Evolutionary conservation across 2,329 filamentous ascomycete species (phyloP).

Genomic region (Cladosporium sp.): DNA sequence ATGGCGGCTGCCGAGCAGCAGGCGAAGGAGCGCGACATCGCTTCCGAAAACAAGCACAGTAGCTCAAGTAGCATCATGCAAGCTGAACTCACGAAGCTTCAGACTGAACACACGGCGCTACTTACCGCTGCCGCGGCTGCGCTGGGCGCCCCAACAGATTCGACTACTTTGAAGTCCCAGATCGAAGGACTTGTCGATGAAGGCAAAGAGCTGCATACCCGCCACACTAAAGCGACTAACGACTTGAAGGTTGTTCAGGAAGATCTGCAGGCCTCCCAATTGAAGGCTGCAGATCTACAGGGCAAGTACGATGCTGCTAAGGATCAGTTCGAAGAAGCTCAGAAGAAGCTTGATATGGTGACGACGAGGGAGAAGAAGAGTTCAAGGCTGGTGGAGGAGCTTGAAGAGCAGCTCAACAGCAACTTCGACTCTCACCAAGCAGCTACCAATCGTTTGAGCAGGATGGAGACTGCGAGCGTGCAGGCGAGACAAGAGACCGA

Average conservation of each 20-base stretch:
- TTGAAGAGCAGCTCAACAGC: constrained; percentile 92
- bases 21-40: constrained; percentile 36
- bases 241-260: constrained; percentile 45
- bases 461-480: constrained; percentile 51
- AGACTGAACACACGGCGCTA: constrained; percentile 60
- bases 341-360: constrained; percentile 59
- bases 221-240: constrained; percentile 45
- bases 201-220: constrained; percentile 44
- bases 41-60: constrained; percentile 39
- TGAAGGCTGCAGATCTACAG: constrained; percentile 43
- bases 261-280: constrained; percentile 44
- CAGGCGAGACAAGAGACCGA: constrained; percentile 49
- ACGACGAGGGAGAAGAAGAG: constrained; percentile 80
- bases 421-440: constrained; percentile 93
- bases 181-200: constrained; percentile 47
- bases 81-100: constrained; percentile 60
- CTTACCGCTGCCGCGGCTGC: constrained; percentile 62
- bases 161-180: constrained; percentile 43
- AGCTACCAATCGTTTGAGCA: constrained; percentile 81
- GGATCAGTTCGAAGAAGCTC: constrained; percentile 53
- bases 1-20: constrained; percentile 44
- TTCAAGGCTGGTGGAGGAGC: constrained; percentile 85
- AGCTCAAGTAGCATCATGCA: constrained; percentile 50
- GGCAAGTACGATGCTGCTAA: constrained; percentile 48
- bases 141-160: constrained; percentile 62